Base-by-base conservation (phyloP, 1,284 basidiomycete species). In the Polyporus tsugae region DNA sequence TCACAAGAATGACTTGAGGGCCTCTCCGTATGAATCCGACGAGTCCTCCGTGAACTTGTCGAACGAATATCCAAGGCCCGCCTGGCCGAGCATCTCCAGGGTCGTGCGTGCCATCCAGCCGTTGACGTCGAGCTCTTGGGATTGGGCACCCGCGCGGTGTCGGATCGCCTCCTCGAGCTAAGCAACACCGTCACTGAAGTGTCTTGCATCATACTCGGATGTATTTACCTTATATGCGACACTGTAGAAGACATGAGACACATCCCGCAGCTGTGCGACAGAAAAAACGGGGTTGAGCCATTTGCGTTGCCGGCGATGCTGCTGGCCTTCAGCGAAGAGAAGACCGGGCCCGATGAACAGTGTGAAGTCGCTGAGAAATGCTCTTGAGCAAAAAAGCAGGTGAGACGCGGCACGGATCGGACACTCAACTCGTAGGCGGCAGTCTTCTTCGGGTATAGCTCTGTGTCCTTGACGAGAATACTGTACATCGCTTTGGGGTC, bases 381-480 rank as follows among this genome's bases (percentile, higher is more conserved):
- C 22, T 4, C 3, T 22, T 49, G 2, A 35, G 2, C 11, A 11
- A 9, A 1, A 17, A 42, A 22, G 11, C 29, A 29, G 29, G 29
- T 2, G 39, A 15, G n/a, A 15, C 6, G 7, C 25, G 6, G 10
- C 3, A 2, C 13, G 1, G 17, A 4, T n/a, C 29, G 46, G n/a
- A 13, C 7, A n/a, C 22, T 6, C 13, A 60, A 38, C 29, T n/a
- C 64, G 44, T n/a, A 70, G 62, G 64, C 57, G 10, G 66, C 22
- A 4, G 61, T 15, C 17, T 39, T 39, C 39, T 70, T 70, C 1
- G 70, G 70, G 53, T 64, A 70, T 4, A 57, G 11, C 33, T 71
- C 70, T 0, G 72, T 78, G 72, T 78, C 82, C 75, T 84, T 83
- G 63, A 83, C 75, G 13, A 84, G 39, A 29, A 84, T 79, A 55